These are phyloP conservation scores for Calocera viscosa DNA, from an alignment of 768 basidiomycete species.

Conservation along the genomic window DNA sequence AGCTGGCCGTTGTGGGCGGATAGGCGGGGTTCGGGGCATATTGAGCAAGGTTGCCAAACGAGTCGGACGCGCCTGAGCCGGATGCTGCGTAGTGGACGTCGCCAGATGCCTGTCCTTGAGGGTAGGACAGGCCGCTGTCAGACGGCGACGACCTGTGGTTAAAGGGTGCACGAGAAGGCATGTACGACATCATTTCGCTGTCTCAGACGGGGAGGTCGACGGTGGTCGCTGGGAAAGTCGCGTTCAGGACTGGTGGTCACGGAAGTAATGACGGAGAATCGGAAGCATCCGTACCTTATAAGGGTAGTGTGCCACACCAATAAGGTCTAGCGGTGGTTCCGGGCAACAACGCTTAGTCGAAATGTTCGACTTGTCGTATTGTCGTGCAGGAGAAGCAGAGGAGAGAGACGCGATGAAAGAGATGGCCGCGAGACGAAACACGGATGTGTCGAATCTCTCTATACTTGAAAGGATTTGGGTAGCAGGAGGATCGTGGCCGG, in stretches of 20 bases:
- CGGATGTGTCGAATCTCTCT: constrained; percentile 8
- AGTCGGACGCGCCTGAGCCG: background rate
- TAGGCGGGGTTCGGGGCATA: background rate
- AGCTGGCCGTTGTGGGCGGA: background rate
- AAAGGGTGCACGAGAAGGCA: constrained; percentile 1
- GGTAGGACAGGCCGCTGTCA: background rate
- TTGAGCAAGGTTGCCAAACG: background rate
- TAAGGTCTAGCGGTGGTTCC: constrained; percentile 8
- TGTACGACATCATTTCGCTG: constrained; percentile 10
- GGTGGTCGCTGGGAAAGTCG: constrained; percentile 6
- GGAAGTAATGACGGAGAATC: constrained; percentile 7
- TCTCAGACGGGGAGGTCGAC: background rate
- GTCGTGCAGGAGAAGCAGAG: background rate
- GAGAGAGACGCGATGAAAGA: background rate
- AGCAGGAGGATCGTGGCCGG: background rate
- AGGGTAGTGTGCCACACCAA: constrained; percentile 8
- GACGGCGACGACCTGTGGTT: constrained; percentile 4
- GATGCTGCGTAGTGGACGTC: constrained; percentile 2
- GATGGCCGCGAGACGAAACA: constrained; percentile 7
- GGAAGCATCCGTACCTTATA: constrained; percentile 6
- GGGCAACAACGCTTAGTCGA: background rate
- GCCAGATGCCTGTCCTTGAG: background rate
- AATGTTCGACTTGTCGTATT: background rate
- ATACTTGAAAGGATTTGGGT: background rate
- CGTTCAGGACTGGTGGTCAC: constrained; percentile 3